Base-by-base conservation (phyloP, 495 filamentous ascomycete species). In the Xanthoparmelia taractica region DNA sequence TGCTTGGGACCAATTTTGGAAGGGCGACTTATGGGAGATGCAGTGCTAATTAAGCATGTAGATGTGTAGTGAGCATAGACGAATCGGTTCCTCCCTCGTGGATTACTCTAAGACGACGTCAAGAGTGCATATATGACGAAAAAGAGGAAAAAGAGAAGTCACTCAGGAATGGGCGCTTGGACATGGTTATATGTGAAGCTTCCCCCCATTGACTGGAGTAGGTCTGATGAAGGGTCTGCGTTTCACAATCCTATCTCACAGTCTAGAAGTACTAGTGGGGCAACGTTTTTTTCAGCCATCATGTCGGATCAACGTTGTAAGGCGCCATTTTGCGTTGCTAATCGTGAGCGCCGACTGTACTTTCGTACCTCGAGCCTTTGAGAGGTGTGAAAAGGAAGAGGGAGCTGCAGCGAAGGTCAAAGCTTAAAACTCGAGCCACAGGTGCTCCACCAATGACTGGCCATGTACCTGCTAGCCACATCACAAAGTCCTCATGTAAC, bases 131-230 rank as follows among this genome's bases (percentile, higher is more conserved):
- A 38, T 38, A 65, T 56, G 61, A 64, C 59, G 67, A 66, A 64
- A 63, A 63, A 69, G 61, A 65, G 62, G 58, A 61, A 60, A 57
- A 40, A 56, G 31, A 57, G n/a, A 61, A 57, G 13, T 63, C 66
- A 59, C 61, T 59, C 52, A 63, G 69, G 54, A 48, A 25, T 65
- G 72, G 73, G 72, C 73, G 73, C 68, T 67, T 71, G 59, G 55
- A 59, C 50, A 63, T 68, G 61, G 57, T 73, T 69, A 71, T 73
- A 70, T 40, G 41, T 8, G 27, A 13, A 8, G 12, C 23, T 17
- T 20, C 36, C 13, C 37, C n/a, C 25, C n/a, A 1, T 43, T 25
- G 11, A 52, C 37, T 56, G 56, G 52, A 33, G n/a, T n/a, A n/a
- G 27, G 57, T 36, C 12, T 37, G 8, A 13, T 29, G 34, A 40